Evolutionary conservation across 2,329 filamentous ascomycete genomes (phyloP), one percentile per base, ranked within the genome.

Genomic region (Colletotrichum paranaense): DNA sequence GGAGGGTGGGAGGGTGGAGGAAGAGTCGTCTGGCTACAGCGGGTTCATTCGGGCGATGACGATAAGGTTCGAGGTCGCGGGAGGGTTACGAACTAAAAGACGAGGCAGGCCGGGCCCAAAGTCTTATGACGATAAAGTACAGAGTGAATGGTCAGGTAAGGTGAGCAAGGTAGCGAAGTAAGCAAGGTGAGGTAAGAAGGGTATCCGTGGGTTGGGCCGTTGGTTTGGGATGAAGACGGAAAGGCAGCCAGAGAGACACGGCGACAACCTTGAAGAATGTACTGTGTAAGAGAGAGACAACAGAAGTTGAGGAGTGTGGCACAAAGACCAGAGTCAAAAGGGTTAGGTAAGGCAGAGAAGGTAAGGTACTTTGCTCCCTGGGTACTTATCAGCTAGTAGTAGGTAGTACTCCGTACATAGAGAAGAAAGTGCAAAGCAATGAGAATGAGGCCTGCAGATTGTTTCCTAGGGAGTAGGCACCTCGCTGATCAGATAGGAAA

Each of bases 1-100:
- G 53, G 35, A 38, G 28, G 55, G 60, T 24, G 53, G 56, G 19
- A 49, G 64, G 42, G 49, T 19, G 46, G 30, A 24, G 49, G 52
- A 49, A 64, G 12, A 26, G 22, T 62, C 22, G 69, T 62, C 19
- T 58, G 59, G 60, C 56, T 73, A 73, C 19, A 73, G 70, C 56
- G 70, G 70, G 68, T 38, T 70, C 70, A 70, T 73, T 73, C 67
- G 67, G 56, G 35, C 70, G 32, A 55, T 46, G 68, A 60, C 32
- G 56, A 73, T 70, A 73, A 73, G 59, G 70, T 73, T 65, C 22
- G 66, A 65, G 55, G 26, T 65, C 28, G 26, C 62, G 24, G 32
- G 14, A 52, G 60, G 55, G 38, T 70, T 35, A 35, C 66, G 28
- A 16, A 42, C n/a, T 24, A 59, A 14, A 28, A 12, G 28, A 68